These are phyloP conservation scores for Juncus inflexus DNA, from an alignment of 176 grass and related monocot genomes.

Conservation along the genomic window DNA sequence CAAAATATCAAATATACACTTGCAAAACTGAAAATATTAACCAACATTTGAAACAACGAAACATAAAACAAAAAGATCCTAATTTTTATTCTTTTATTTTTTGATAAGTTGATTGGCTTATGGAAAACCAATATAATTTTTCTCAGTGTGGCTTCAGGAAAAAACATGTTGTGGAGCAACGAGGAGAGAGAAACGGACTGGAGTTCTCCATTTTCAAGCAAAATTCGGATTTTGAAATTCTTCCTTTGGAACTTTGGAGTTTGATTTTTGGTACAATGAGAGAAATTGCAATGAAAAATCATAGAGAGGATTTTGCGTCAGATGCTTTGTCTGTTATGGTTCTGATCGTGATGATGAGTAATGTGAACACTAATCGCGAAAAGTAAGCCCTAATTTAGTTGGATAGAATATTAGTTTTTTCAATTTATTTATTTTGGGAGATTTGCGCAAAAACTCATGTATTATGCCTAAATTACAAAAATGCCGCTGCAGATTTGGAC, in stretches of 20 bases:
- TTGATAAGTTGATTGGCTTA: conserved; percentile 47
- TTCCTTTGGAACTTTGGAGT: conserved; percentile 54
- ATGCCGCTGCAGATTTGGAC: conserved; percentile 47
- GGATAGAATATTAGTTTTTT: background rate
- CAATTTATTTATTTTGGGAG: conserved; percentile 11
- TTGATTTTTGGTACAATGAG: conserved; percentile 49
- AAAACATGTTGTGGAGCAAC: conserved; percentile 46
- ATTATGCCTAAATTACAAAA: background rate
- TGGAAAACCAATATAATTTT: conserved; percentile 89
- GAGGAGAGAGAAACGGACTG: conserved; percentile 29
- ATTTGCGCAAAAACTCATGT: background rate
- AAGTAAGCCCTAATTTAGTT: conserved; percentile 42
- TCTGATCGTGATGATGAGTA: conserved; percentile 61
- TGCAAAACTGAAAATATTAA: conserved; percentile 2
- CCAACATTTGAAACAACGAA: background rate
- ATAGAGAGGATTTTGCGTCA: conserved; percentile 39
- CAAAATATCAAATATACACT: background rate
- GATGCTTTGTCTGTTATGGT: conserved; percentile 81
- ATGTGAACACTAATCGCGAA: conserved; percentile 48
- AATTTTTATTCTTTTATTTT: conserved; percentile 16
- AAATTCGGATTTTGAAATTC: conserved; percentile 24
- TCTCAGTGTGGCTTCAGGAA: conserved; percentile 90
- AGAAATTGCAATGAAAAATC: conserved; percentile 42
- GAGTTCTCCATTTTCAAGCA: conserved; percentile 25
- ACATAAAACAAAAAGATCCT: too few species aligned